Evolutionary conservation across 352 stramenopile genomes (phyloP).

Genomic region (Globisporangium recalcitrans): DNA sequence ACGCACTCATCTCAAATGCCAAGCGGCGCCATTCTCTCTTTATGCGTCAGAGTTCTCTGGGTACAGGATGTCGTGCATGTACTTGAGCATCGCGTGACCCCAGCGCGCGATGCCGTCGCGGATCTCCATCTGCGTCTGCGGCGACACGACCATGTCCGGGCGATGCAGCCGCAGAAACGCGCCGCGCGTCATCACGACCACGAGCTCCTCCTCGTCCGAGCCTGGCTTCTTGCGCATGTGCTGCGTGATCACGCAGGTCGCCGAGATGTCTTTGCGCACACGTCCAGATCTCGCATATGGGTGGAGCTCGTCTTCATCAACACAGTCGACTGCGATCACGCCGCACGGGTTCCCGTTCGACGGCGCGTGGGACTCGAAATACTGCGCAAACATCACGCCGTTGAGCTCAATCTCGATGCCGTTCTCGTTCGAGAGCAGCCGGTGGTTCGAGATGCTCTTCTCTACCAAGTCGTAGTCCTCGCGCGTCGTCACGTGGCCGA

Average conservation of each 20-base stretch:
- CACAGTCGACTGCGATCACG: slow-evolving; percentile 34
- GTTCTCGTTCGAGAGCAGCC: slow-evolving; percentile 38
- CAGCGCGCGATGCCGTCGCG: slow-evolving; percentile 19
- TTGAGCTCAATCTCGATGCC: slow-evolving; percentile 47
- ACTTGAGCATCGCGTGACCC: slow-evolving; percentile 21
- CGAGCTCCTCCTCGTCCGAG: slow-evolving; percentile 6
- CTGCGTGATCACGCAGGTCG: slow-evolving; percentile 33
- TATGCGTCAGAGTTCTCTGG: background rate
- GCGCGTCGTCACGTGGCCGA: slow-evolving; percentile 49
- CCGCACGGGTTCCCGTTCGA: slow-evolving; percentile 25
- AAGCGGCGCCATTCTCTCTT: background rate
- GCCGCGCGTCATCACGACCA: slow-evolving; percentile 17
- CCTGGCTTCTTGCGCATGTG: slow-evolving; percentile 4
- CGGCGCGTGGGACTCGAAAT: slow-evolving; percentile 21
- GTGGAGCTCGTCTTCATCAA: slow-evolving; percentile 49
- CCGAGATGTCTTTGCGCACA: slow-evolving; percentile 43
- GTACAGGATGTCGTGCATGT: slow-evolving; percentile 17
- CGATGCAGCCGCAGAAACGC: slow-evolving; percentile 16
- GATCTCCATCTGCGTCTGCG: slow-evolving; percentile 13
- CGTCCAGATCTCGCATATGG: slow-evolving; percentile 38
- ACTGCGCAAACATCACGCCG: slow-evolving; percentile 40
- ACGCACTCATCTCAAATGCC: too few relatives aligned
- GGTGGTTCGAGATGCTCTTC: slow-evolving; percentile 44
- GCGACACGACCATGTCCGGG: slow-evolving; percentile 1
- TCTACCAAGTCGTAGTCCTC: slow-evolving; percentile 48